Evolutionary conservation across 1,139 yeast species (phyloP), one percentile per base, ranked within the genome.

Genomic region (Pichia sp.): DNA sequence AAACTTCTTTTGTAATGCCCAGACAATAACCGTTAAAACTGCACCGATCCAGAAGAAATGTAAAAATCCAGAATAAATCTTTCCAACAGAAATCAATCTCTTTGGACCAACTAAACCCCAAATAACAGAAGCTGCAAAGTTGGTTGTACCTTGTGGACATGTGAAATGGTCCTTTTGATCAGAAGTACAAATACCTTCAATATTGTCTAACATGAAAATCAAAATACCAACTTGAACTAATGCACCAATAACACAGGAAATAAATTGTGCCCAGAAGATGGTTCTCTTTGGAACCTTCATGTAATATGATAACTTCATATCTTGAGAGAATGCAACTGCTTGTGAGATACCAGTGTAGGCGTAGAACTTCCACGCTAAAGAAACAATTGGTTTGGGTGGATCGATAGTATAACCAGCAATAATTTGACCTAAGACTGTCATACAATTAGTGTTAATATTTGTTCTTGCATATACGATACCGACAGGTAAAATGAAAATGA

Each of bases 61-160:
- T 34, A 39, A 34, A 15, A 44, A 44, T 12, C 44, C 69, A 66
- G 54, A 76, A 76, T 45, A 71, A 72, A 53, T 31, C 39, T 76
- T 70, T 18, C 33, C 40, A 28, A 38, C n/a, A 14, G 33, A 38
- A 19, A 38, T 38, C 22, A 38, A 27, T 12, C 40, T 31, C 55
- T 70, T 66, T 2, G 85, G 83, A 2, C 85, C 86, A 55, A 81
- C 75, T 12, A 77, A 76, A 48, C 87, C 87, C 88, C 88, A 83
- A 36, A 79, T 69, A 37, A 83, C 73, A 9, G 83, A 74, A 10
- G 87, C 81, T 46, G 71, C 71, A 66, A 69, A 81, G 59, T 73
- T 77, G 2, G 75, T 75, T 28, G 66, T 67, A 14, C 73, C 73
- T 28, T 65, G 63, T 3, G 83, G 79, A 59, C 85, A 79, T 2